Conservation (phyloP, 129 eudicot species). For the Flaveria bidentis region DNA sequence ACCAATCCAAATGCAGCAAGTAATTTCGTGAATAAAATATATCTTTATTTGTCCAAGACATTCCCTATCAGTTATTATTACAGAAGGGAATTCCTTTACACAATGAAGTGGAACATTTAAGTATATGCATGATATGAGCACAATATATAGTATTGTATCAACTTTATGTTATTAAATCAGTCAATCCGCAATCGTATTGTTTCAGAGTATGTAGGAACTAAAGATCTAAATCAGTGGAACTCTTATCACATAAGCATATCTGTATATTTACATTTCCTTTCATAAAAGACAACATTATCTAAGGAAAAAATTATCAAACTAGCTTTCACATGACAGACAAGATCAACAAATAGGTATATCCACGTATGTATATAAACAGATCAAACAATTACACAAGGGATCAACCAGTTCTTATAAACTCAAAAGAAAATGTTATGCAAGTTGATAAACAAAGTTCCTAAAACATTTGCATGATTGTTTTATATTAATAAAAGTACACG, state of each 20-base stretch:
- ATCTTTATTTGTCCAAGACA: background rate
- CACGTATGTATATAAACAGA: background rate
- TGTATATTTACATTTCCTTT: background rate
- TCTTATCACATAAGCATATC: background rate
- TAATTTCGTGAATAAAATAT: too few species aligned
- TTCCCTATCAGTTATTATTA: background rate
- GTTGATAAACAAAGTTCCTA: too few species aligned
- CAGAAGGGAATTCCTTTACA: constrained; percentile 2
- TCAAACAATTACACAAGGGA: background rate
- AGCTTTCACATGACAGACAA: constrained; percentile 12
- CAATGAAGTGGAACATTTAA: background rate
- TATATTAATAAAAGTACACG: too few species aligned
- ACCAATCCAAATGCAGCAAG: background rate
- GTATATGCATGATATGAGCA: constrained; percentile 16
- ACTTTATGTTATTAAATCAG: background rate
- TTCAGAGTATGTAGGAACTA: background rate
- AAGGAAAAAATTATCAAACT: background rate
- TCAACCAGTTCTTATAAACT: too few species aligned
- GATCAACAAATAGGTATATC: constrained; percentile 7
- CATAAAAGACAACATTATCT: background rate
- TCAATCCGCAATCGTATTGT: background rate
- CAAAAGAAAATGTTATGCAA: too few species aligned
- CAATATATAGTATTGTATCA: constrained; percentile 9
- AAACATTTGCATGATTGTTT: too few species aligned
- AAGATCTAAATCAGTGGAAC: background rate